Base-by-base conservation (phyloP, 768 basidiomycete genomes). In the Lactarius deliciosus region DNA sequence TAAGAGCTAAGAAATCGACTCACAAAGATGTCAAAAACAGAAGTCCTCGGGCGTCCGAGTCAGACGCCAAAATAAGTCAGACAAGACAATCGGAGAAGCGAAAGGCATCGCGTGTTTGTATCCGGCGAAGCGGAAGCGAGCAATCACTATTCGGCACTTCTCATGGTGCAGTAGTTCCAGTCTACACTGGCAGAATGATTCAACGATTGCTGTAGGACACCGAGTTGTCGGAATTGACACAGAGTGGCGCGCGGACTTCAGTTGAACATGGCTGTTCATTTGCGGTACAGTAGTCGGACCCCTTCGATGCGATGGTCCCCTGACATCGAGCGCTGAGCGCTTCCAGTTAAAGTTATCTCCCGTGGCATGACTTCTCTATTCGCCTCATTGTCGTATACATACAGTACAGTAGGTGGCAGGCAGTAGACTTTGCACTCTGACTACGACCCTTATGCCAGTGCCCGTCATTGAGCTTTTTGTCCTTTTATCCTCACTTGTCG, bases 91-190 rank as follows among this genome's bases (percentile, higher is more conserved):
- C 30, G 30, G 30, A 30, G 32, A 32, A 32, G 32, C 32, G 7
- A 32, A 32, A 32, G 7, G 32, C 32, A 32, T 32, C 22, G 74
- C 66, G 28, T 22, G 16, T 28, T 57, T 5, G 58, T 22, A 3
- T 18, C 28, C 20, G 10, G 38, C 38, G 28, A 57, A 38, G 43
- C 32, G 18, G 56, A 47, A n/a, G 43, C 16, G 3, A 32, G 1
- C 10, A 36, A 25, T 15, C 18, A 6, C 11, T 9, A 9, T 2
- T 22, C 7, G 2, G 22, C 18, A 6, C 11, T 41, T 53, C 34
- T 61, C 47, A 28, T 2, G 16, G 32, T 57, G 34, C 56, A 64
- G 63, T 57, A 47, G 34, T 25, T n/a, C n/a, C 32, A 16, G 15
- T 63, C 8, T n/a, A 30, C 36, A n/a, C n/a, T n/a, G n/a, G n/a